phyloP scores from a whole-genome alignment of 148 eudicot genomes.

The Polygonum aviculare region DNA sequence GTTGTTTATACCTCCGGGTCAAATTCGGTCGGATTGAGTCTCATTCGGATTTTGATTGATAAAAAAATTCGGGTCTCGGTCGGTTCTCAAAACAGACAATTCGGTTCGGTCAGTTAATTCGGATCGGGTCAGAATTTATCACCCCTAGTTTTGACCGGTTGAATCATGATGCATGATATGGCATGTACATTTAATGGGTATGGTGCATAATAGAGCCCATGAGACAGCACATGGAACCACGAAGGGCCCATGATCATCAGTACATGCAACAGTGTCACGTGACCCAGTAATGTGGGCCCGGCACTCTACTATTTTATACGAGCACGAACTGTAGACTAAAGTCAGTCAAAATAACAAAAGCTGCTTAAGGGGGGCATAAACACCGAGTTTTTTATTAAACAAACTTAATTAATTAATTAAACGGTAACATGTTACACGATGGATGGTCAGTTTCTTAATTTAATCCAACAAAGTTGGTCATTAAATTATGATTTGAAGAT shows the following conservation, averaged over 20 bases:
- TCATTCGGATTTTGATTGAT: too few species aligned
- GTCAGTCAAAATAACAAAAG: constrained; percentile 1
- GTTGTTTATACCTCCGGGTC: too few species aligned
- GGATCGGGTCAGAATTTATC: too few species aligned
- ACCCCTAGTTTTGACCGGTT: too few species aligned
- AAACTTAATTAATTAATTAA: not conserved
- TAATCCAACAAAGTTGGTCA: not conserved
- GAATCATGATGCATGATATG: too few species aligned
- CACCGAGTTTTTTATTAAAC: not conserved
- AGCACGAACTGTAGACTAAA: not conserved
- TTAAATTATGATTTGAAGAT: too few species aligned
- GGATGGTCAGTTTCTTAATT: not conserved
- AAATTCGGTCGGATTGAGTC: too few species aligned
- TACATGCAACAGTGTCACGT: constrained; percentile 5
- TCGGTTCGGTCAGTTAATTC: too few species aligned
- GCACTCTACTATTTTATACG: not conserved
- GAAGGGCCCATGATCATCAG: not conserved
- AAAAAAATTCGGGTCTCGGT: too few species aligned
- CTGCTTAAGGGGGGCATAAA: not conserved
- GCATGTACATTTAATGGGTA: too few species aligned
- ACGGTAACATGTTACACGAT: not conserved
- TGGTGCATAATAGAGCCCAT: not conserved
- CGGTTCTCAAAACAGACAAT: too few species aligned
- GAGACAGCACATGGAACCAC: not conserved
- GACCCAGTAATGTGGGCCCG: constrained; percentile 8